Evolutionary conservation across 2,329 filamentous ascomycete species (phyloP), one percentile per base, ranked within the genome.

Genomic region (Nemania diffusa): DNA sequence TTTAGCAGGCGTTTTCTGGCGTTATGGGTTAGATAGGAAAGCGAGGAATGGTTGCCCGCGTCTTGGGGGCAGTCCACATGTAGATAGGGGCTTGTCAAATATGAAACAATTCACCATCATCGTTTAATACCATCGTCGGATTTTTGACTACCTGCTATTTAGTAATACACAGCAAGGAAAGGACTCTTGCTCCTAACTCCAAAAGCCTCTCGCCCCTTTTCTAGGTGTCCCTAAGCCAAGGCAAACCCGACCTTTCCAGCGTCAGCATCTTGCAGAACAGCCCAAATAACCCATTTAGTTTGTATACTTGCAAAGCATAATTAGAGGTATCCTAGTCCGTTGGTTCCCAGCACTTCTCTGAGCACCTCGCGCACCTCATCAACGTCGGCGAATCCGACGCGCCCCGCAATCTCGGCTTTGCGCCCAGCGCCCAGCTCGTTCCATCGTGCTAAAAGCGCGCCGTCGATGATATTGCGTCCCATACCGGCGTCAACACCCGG

Each of bases 381-480:
- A 44, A 85, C 85, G 71, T 87, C 86, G 6, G 81, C 79, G 11
- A 87, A 88, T 0, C 93, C 94, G 2, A 92, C 91, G 71, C 93
- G 87, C 0, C 88, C 87, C 0, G 93, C 87, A 52, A 95, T 88
- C 79, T 97, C 94, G 6, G 84, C 85, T 72, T 90, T 83, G 71
- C 91, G 88, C 57, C 90, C 89, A 50, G 89, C 90, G 5, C 91
- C 87, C 69, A 97, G 78, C 80, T 96, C 93, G 46, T 87, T 85
- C 88, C 93, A 96, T 64, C 93, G 81, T 66, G 87, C 84, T 68
- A 97, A 78, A 46, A 97, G 75, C n/a, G 85, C 86, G 0, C 93
- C 94, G 77, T 97, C 94, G 3, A 97, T 85, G 58, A 97, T 86
- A 1, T 87, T 89, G 20, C 92, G 83, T 0, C 87, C 87, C 0